Evolutionary conservation across 768 basidiomycete genomes (phyloP).

Genomic region (Boletus vinaceobasis): DNA sequence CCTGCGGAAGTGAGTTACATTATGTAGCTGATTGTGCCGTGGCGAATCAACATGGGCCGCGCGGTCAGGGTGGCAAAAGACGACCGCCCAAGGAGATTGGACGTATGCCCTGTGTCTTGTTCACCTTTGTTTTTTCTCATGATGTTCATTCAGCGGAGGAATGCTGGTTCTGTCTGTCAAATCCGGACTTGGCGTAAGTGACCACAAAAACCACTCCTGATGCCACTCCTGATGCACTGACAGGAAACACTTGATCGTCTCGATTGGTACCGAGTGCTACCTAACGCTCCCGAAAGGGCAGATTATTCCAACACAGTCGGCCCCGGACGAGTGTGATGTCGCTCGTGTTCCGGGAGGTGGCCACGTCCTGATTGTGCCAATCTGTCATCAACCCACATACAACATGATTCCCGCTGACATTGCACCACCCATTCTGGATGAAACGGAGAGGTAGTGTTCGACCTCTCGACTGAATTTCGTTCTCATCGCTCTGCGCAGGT

Average conservation of each 20-base stretch:
- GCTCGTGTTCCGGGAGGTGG: constrained; percentile 85
- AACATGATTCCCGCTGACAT: constrained; percentile 78
- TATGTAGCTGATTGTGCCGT: constrained; percentile 84
- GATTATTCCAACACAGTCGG: constrained; percentile 75
- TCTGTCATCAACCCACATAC: constrained; percentile 90
- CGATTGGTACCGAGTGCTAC: constrained; percentile 92
- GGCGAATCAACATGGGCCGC: constrained; percentile 49
- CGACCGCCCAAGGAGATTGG: constrained; percentile 72
- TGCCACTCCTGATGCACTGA: constrained; percentile 2
- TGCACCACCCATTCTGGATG: constrained; percentile 67
- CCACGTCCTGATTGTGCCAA: constrained; percentile 90
- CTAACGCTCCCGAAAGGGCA: constrained; percentile 96
- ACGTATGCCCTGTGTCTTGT: constrained; percentile 51
- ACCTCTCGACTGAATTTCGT: neutral
- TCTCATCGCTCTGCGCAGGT: constrained; percentile 40
- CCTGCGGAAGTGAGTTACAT: constrained; percentile 85
- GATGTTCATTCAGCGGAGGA: constrained; percentile 61
- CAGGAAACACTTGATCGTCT: constrained; percentile 93
- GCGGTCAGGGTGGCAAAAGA: constrained; percentile 35
- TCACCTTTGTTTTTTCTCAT: constrained; percentile 1
- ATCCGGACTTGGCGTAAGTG: constrained; percentile 82
- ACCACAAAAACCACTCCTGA: neutral
- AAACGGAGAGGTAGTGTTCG: constrained; percentile 66
- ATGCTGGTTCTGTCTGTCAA: constrained; percentile 98
- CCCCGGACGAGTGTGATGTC: constrained; percentile 37